Evolutionary conservation across 176 grass and related monocot genomes (phyloP).

Genomic region (Aegilops umbellulata): DNA sequence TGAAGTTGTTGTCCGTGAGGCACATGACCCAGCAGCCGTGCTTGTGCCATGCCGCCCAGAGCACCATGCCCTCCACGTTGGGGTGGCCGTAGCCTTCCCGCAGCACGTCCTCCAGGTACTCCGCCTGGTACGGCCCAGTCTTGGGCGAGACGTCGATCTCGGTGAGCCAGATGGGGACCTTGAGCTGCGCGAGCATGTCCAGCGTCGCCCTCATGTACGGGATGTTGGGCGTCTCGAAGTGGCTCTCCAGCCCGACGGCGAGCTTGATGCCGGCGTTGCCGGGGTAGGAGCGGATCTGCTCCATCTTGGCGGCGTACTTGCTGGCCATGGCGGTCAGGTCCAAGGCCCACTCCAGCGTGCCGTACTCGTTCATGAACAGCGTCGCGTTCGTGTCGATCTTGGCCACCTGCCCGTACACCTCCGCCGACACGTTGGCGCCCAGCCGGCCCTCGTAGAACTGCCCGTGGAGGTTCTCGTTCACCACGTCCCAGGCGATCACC

Average conservation of each 20-base stretch:
- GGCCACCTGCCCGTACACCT: conserved; percentile 44
- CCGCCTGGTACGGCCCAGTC: conserved; percentile 36
- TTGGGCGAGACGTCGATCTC: conserved; percentile 51
- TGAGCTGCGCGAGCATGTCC: conserved; percentile 56
- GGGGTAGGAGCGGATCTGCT: conserved; percentile 35
- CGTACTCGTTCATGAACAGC: conserved; percentile 83
- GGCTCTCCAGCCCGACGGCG: conserved; percentile 68
- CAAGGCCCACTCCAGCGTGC: conserved; percentile 54
- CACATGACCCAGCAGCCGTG: conserved; percentile 67
- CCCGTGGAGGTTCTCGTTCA: conserved; percentile 79
- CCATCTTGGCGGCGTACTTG: conserved; percentile 63
- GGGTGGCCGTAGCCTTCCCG: conserved; percentile 69
- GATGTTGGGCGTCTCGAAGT: conserved; percentile 65
- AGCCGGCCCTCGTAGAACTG: conserved; percentile 62
- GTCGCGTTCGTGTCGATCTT: conserved; percentile 38
- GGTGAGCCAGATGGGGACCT: conserved; percentile 82
- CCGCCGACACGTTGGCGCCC: conserved; percentile 36
- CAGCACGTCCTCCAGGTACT: conserved; percentile 65
- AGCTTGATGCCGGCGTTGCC: conserved; percentile 29
- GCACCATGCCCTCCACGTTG: conserved; percentile 58
- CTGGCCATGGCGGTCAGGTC: conserved; percentile 39
- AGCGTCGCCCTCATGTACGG: conserved; percentile 65
- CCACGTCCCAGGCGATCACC: conserved; percentile 75
- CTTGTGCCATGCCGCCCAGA: conserved; percentile 74
- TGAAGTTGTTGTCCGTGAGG: conserved; percentile 67